Conservation (phyloP, 148 eudicot species). For the Chenopodium formosanum region DNA sequence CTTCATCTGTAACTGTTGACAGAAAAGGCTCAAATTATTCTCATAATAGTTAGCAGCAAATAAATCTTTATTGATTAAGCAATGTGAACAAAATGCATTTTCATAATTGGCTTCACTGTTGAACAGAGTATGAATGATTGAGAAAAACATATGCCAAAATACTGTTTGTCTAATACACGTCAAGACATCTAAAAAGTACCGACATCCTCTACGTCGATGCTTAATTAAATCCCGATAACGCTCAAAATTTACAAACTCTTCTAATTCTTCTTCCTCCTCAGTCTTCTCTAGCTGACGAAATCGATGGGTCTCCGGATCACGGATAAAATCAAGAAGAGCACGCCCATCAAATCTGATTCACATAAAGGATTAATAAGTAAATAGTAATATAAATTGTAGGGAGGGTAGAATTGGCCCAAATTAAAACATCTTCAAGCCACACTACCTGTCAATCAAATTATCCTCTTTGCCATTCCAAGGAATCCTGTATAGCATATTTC, state of each 20-base stretch:
- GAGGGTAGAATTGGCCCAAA: not conserved
- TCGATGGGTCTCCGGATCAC: slow-evolving; percentile 75
- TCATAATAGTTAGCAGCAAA: slow-evolving; percentile 27
- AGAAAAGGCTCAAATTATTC: slow-evolving; percentile 34
- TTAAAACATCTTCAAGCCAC: not conserved
- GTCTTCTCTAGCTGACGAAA: slow-evolving; percentile 70
- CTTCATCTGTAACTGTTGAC: slow-evolving; percentile 78
- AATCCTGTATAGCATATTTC: slow-evolving; percentile 52
- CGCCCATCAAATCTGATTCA: slow-evolving; percentile 94
- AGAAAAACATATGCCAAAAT: slow-evolving; percentile 23
- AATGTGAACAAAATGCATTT: slow-evolving; percentile 26
- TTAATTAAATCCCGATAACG: slow-evolving; percentile 99
- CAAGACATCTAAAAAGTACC: slow-evolving; percentile 83
- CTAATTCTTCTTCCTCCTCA: slow-evolving; percentile 92
- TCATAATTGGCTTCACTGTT: slow-evolving; percentile 22
- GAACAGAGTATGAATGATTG: slow-evolving; percentile 2
- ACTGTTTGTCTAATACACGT: slow-evolving; percentile 31
- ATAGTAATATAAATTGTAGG: not conserved
- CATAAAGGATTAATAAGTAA: slow-evolving; percentile 8
- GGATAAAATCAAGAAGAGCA: slow-evolving; percentile 95
- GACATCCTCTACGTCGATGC: slow-evolving; percentile 99
- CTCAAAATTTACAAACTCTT: slow-evolving; percentile 99
- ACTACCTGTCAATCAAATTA: slow-evolving; percentile 84
- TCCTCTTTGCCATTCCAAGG: slow-evolving; percentile 99
- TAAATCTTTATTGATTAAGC: not conserved